Evolutionary conservation across 108 stramenopile species (phyloP).

Genomic region (Cyclostephanos invisitatus): DNA sequence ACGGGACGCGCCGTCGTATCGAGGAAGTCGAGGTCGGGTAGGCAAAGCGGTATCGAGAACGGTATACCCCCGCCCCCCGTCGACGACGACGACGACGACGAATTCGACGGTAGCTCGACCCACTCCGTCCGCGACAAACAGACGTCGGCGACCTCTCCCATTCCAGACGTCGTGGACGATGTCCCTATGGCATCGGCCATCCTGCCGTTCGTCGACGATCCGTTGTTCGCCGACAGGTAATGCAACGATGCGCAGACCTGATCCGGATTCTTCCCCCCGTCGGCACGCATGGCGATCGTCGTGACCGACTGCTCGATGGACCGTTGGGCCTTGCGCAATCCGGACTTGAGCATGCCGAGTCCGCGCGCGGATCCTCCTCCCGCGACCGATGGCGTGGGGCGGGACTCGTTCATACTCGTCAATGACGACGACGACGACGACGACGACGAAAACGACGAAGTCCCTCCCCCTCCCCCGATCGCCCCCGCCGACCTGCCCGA

Average conservation of each 20-base stretch:
- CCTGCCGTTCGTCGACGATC: slow-evolving; percentile 9
- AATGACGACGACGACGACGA: no score
- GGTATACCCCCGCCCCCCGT: slow-evolving; percentile 30
- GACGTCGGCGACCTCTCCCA: slow-evolving; percentile 35
- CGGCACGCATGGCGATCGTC: slow-evolving; percentile 70
- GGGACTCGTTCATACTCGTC: no score
- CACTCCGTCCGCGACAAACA: slow-evolving; percentile 46
- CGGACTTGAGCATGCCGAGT: slow-evolving; percentile 52
- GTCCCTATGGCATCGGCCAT: slow-evolving; percentile 29
- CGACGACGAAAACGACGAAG: no score
- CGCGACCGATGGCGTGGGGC: no score
- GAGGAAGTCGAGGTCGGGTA: slow-evolving; percentile 48
- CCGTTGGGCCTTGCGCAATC: slow-evolving; percentile 59
- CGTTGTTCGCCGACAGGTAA: slow-evolving; percentile 43
- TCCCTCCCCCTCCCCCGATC: no score
- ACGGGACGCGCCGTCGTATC: slow-evolving; percentile 19
- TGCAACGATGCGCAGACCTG: slow-evolving; percentile 60
- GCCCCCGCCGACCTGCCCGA: no score
- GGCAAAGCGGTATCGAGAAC: slow-evolving; percentile 65
- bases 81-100: slow-evolving; percentile 18
- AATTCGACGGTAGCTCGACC: slow-evolving; percentile 46
- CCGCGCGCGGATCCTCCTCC: background rate
- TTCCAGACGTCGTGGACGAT: slow-evolving; percentile 39
- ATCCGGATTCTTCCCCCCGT: slow-evolving; percentile 76
- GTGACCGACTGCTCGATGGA: slow-evolving; percentile 65